A percentile compares a stretch with the other conserved stretches of the same genome.
These are phyloP conservation scores for Alternaria longipes DNA, from an alignment of 2,329 filamentous ascomycete species.

Conservation along the genomic window DNA sequence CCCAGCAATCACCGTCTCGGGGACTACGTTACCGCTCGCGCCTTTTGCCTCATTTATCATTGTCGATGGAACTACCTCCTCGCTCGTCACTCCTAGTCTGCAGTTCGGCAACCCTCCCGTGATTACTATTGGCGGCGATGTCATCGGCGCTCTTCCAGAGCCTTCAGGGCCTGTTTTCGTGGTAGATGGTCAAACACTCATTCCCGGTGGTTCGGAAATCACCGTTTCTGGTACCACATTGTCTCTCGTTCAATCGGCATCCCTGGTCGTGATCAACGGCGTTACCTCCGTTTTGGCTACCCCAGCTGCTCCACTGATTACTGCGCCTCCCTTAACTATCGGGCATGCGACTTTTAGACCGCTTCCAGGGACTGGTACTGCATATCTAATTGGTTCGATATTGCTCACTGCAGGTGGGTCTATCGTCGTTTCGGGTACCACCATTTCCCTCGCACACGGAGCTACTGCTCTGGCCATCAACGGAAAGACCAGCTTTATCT, in stretches of 20 bases:
- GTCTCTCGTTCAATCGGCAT: conserved; percentile 43
- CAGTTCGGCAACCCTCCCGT: conserved; percentile 30
- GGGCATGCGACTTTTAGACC: conserved; percentile 39
- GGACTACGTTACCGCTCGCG: conserved; percentile 44
- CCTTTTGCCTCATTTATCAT: conserved; percentile 40
- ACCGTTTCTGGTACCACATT: conserved; percentile 46
- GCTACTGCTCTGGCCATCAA: conserved; percentile 45
- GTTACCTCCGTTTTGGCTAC: conserved; percentile 47
- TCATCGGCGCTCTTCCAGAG: conserved; percentile 19
- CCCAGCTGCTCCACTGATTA: conserved; percentile 28
- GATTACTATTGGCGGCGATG: conserved; percentile 30
- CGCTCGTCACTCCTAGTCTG: conserved; percentile 34
- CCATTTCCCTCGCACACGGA: conserved; percentile 42
- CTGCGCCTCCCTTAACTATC: conserved; percentile 43
- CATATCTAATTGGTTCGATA: conserved; percentile 49
- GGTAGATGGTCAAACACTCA: conserved; percentile 51
- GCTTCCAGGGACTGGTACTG: conserved; percentile 43
- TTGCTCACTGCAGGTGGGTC: conserved; percentile 52
- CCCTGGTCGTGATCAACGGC: conserved; percentile 47
- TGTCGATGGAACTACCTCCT: conserved; percentile 46
- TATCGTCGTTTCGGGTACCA: conserved; percentile 38
- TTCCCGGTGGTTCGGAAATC: conserved; percentile 45
- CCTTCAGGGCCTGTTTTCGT: conserved; percentile 36
- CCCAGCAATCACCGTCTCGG: conserved; percentile 42
- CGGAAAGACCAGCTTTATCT: conserved; percentile 42